Conservation (phyloP, 1,139 yeast species). For the Nakaseomyces bracarensis region DNA sequence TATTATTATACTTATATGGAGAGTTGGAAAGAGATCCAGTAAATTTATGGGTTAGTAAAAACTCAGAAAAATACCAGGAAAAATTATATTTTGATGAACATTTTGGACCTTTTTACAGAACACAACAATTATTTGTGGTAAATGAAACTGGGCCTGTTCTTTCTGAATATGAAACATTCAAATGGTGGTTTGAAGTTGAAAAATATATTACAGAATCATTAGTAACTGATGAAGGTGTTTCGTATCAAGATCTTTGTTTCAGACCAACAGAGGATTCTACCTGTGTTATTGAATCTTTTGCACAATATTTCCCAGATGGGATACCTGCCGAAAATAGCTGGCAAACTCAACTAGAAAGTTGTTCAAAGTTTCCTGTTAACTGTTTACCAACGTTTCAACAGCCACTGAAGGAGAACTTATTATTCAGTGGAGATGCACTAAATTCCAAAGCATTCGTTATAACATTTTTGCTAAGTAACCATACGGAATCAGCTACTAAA, state of each 20-base stretch:
- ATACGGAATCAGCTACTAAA: constrained; percentile 39
- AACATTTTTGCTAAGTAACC: constrained; percentile 57
- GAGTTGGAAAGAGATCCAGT: constrained; percentile 72
- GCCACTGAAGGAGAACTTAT: constrained; percentile 63
- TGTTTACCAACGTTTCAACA: constrained; percentile 89
- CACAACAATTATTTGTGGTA: constrained; percentile 75
- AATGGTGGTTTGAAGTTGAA: constrained; percentile 89
- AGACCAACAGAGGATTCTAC: constrained; percentile 64
- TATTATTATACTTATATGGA: constrained; percentile 45
- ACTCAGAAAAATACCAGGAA: constrained; percentile 63
- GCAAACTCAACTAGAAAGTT: constrained; percentile 44
- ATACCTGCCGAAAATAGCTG: constrained; percentile 49
- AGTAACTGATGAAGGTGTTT: constrained; percentile 24
- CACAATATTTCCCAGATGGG: constrained; percentile 77
- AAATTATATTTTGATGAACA: constrained; percentile 63
- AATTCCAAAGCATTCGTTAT: constrained; percentile 64
- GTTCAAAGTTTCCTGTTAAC: constrained; percentile 76
- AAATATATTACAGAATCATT: constrained; percentile 37
- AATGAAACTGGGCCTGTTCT: constrained; percentile 58
- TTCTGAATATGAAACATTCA: constrained; percentile 49
- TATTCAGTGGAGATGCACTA: constrained; percentile 61
- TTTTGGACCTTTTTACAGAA: constrained; percentile 88
- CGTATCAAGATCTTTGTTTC: constrained; percentile 66
- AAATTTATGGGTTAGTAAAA: constrained; percentile 81
- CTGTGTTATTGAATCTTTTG: constrained; percentile 83